Evolutionary conservation across 2,329 filamentous ascomycete genomes (phyloP), one percentile per base, ranked within the genome.

Genomic region (Colletotrichum sp.): DNA sequence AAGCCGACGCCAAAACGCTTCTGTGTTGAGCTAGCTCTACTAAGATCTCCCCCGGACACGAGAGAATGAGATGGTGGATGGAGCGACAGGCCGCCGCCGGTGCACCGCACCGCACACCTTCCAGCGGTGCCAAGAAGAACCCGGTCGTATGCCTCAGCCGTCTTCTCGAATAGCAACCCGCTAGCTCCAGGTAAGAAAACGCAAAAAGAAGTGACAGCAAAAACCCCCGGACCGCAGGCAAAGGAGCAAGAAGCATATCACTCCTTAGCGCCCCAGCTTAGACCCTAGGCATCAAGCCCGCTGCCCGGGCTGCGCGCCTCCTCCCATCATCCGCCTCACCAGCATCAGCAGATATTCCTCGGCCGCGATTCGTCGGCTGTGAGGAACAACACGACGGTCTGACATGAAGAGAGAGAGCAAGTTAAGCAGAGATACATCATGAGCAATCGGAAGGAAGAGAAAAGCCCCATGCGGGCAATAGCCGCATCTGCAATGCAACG

Each of bases 291-390:
- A 52, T 13, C 44, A 52, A 52, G 44, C n/a, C n/a, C 10, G n/a
- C 44, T 52, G 44, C 44, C 44, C 44, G 44, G 44, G n/a, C 44
- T 52, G 44, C 44, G 44, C 44, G n/a, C 28, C 16, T 13, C 68
- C 21, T 30, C 68, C 30, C 36, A 32, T 44, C 10, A n/a, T 36
- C 34, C 30, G 52, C 65, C 57, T 73, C 36, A 55, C 28, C 34
- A 21, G 59, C 70, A 69, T 74, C 72, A 75, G 68, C 72, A 75
- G 49, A 24, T 36, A 30, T 55, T 4, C 5, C n/a, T 60, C 24
- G 13, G 49, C 12, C 2, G 32, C 15, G 16, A 66, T 66, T 69
- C 70, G 65, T 71, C 71, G 62, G 55, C 9, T 21, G 34, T 28
- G 15, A 52, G 1, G 10, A 1, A 52, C 2, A 21, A 13, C 44